Evolutionary conservation across 164 flowering plant species (phyloP), one percentile per base, ranked within the genome.

Genomic region (Santalum album): DNA sequence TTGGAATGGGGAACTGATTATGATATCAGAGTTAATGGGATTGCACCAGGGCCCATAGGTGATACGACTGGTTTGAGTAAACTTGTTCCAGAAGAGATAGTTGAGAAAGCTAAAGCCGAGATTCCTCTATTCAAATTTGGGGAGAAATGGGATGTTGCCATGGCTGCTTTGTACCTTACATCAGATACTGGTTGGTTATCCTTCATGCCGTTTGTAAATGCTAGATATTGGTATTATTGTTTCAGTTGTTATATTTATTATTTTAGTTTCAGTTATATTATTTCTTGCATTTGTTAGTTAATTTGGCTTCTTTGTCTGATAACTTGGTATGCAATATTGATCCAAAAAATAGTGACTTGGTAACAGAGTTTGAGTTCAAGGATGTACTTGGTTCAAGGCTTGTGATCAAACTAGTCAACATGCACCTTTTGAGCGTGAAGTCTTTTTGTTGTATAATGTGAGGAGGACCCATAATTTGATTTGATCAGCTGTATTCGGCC

Each of bases 1-100:
- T 56, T 88, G 56, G 97, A 90, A 57, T 90, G 97, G 97, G 97
- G 95, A 2, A 72, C 88, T 16, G 97, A 90, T 63, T 78, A 87
- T 70, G 92, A 84, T 54, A 84, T 90, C 57, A 77, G 92, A 62
- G 97, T 90, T n/a, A 86, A 87, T 56, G 97, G 92, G 26, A 84
- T 90, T 65, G 97, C 95, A 42, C 97, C 97, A 17, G 95, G 97
- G 17, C 95, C 95, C 23, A 87, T 90, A 45, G 80, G 62, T 19
- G 97, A 68, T 40, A 90, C 97, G 49, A 32, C 87, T 55, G 97
- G 97, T 44, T 44, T 81, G 72, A 71, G 84, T 56, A 87, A 86
- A 62, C 90, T 90, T 25, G 75, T 55, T 18, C 95, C 92, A 25
- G 71, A 66, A 3, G 97, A 90, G 72, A 74, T 84, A 46, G 48